Conservation (phyloP, 2,329 filamentous ascomycete genomes). For the Claviceps purpurea region DNA sequence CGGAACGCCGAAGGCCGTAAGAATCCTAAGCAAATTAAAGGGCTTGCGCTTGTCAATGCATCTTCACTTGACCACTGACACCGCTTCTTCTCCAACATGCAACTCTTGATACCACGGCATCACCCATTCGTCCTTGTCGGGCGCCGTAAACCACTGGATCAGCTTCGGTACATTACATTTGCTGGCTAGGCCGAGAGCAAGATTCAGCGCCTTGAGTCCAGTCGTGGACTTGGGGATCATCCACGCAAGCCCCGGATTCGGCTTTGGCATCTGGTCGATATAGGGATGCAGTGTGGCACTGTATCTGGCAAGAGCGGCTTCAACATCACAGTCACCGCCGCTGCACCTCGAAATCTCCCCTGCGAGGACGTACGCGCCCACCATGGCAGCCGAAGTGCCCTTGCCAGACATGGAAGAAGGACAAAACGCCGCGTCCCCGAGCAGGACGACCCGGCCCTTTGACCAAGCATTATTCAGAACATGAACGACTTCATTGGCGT, state of each 20-base stretch:
- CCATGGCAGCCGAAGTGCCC: conserved; percentile 32
- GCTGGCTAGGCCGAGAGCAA: neutral
- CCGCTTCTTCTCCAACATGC: neutral
- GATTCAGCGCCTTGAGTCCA: neutral
- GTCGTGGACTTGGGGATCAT: neutral
- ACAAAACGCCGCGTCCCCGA: conserved; percentile 36
- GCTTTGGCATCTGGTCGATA: conserved; percentile 11
- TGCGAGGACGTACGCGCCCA: conserved; percentile 36
- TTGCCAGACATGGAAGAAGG: conserved; percentile 27
- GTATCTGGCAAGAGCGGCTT: conserved; percentile 23
- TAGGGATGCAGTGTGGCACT: conserved; percentile 26
- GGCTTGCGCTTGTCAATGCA: neutral
- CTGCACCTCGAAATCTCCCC: conserved; percentile 24
- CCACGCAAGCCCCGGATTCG: neutral
- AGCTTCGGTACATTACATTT: neutral
- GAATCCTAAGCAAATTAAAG: no score
- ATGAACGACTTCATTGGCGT: conserved; percentile 27
- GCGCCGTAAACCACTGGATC: neutral
- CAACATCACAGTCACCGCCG: conserved; percentile 10
- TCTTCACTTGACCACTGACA: neutral
- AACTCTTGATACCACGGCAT: conserved; percentile 2
- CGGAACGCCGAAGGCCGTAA: no score
- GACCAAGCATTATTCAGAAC: conserved; percentile 26
- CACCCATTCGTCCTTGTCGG: neutral
- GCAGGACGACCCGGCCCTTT: conserved; percentile 27